phyloP scores from a whole-genome alignment of 139 green algal species.

The Nannochloris sp. region DNA sequence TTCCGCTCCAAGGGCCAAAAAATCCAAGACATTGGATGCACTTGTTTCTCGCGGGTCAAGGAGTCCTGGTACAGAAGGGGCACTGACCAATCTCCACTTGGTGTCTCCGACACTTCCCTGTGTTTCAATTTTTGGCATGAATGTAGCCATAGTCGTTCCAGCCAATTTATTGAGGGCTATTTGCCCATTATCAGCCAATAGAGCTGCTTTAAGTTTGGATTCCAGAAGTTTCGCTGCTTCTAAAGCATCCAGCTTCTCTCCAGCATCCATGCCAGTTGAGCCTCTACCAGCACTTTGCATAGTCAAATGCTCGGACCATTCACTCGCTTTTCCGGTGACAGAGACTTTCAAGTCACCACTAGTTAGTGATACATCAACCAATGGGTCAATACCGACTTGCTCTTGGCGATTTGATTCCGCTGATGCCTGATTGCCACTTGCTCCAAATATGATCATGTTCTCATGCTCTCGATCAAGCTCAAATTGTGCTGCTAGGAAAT shows the following conservation, averaged over 20 bases:
- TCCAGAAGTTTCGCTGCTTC: conserved; percentile 88
- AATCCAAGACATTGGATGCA: conserved; percentile 31
- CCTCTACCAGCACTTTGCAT: conserved; percentile 27
- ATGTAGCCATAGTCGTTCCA: conserved; percentile 64
- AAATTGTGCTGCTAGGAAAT: conserved; percentile 90
- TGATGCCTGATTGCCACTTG: conserved; percentile 20
- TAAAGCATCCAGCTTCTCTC: conserved; percentile 27
- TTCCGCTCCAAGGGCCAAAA: conserved; percentile 73
- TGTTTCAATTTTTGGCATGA: conserved; percentile 94
- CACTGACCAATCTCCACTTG: conserved; percentile 81
- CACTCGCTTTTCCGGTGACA: conserved; percentile 52
- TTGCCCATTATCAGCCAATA: conserved; percentile 86
- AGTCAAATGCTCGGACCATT: conserved; percentile 58
- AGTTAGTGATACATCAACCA: conserved; percentile 56
- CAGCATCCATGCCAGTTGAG: conserved; percentile 2
- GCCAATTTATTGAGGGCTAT: conserved; percentile 83
- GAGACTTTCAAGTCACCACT: conserved; percentile 59
- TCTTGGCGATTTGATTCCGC: conserved; percentile 20
- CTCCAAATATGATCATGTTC: conserved; percentile 81
- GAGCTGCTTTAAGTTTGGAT: conserved; percentile 69
- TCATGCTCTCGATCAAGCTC: conserved; percentile 70
- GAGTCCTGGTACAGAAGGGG: conserved; percentile 68
- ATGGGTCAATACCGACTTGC: conserved; percentile 42
- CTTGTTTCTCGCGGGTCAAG: conserved; percentile 38
- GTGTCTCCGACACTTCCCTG: conserved; percentile 50